Base-by-base conservation (phyloP, 2,329 filamentous ascomycete genomes). In the Plectosphaerella sp. region DNA sequence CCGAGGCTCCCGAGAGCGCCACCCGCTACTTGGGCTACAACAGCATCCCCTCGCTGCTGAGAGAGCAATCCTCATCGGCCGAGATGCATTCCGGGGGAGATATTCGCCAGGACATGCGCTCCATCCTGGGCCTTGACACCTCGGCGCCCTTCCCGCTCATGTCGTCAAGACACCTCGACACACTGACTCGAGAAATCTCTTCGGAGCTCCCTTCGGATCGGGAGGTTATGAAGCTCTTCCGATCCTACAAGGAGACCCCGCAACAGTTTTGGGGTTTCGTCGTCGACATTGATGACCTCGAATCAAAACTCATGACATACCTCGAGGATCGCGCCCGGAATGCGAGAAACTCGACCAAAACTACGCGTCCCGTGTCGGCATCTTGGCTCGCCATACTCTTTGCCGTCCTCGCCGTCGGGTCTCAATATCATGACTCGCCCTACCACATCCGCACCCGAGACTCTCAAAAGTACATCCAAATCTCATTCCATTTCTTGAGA, bases 191-290 rank as follows among this genome's bases (percentile, higher is more conserved):
- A 24, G 83, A 87, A 54, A 86, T 86, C 47, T 78, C 78, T 2
- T 71, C 75, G 7, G 82, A 86, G 61, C 70, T 87, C 18, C 83
- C 83, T 2, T 84, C 83, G 0, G 83, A 86, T 58, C 70, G 83
- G 36, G 83, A 87, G 63, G 82, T 87, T 12, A 80, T 86, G 73
- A 86, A 84, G 83, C 70, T 85, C 7, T 86, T 87, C 61, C 77
- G 80, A 45, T 81, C 82, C 2, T 87, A 86, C 68, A 86, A 86
- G 63, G 82, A 86, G 61, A 83, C 84, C 22, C 79, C 83, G 2
- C 83, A 87, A 47, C 82, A 82, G 2, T 87, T 87, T 58, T 87
- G 83, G 83, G 83, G 83, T 2, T 83, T 87, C 48, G 79, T 87
- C 16, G 77, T 85, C 52, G 83, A 86, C 58, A 82, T 87, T 50